Evolutionary conservation across 495 filamentous ascomycete genomes (phyloP).

Genomic region (Neurospora tetraspora): DNA sequence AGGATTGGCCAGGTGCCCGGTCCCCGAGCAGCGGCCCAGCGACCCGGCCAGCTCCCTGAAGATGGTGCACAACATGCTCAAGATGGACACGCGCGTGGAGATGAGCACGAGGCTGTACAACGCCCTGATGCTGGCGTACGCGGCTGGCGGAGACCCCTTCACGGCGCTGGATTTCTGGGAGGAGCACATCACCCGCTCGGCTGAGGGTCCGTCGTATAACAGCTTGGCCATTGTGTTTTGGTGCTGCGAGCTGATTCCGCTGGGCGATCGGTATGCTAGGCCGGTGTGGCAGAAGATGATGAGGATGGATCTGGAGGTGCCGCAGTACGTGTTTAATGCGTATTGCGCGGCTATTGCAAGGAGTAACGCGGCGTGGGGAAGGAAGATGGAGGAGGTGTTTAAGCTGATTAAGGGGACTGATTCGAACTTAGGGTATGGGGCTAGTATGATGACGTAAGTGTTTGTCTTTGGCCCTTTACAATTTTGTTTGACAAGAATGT

Average conservation of each 20-base stretch:
- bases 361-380: constrained; percentile 24
- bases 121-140: constrained; percentile 77
- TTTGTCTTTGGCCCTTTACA: background rate
- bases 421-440: constrained; percentile 49
- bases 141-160: constrained; percentile 49
- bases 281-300: constrained; percentile 67
- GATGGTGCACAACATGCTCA: constrained; percentile 81
- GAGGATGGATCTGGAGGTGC: constrained; percentile 66
- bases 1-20: constrained; percentile 56
- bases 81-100: constrained; percentile 73
- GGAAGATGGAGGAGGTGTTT: constrained; percentile 55
- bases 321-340: constrained; percentile 54
- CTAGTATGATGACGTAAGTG: constrained; percentile 62
- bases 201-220: constrained; percentile 72
- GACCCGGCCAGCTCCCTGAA: constrained; percentile 36
- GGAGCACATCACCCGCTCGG: constrained; percentile 55
- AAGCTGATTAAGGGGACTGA: constrained; percentile 55
- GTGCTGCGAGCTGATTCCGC: constrained; percentile 54
- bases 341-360: constrained; percentile 64
- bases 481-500: background rate
- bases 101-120: constrained; percentile 68
- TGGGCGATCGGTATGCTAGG: constrained; percentile 53
- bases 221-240: constrained; percentile 72
- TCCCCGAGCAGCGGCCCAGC: constrained; percentile 33
- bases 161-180: constrained; percentile 70